phyloP scores from a whole-genome alignment of 2,329 filamentous ascomycete genomes.

The Aspergillus sp. region DNA sequence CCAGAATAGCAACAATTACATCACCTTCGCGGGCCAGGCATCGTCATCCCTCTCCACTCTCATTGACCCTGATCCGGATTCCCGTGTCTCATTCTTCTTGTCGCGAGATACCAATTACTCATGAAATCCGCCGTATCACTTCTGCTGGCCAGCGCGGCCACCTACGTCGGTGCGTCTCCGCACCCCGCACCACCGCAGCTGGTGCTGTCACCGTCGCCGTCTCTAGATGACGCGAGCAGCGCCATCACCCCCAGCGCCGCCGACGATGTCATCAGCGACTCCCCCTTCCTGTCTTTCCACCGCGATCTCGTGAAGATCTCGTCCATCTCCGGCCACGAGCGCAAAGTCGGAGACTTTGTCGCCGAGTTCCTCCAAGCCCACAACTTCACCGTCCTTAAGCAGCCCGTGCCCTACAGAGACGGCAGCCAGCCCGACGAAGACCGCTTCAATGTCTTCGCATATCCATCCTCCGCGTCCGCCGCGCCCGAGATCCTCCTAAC shows the following conservation, averaged over 20 bases:
- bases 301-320: constrained; percentile 69
- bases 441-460: constrained; percentile 77
- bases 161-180: constrained; percentile 24
- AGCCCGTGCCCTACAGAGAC: constrained; percentile 32
- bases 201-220: constrained; percentile 3
- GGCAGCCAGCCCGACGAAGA: constrained; percentile 22
- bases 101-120: not conserved
- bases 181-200: constrained; percentile 25
- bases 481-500: constrained; percentile 46
- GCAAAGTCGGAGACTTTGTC: constrained; percentile 66
- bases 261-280: constrained; percentile 38
- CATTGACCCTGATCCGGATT: not conserved
- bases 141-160: constrained; percentile 17
- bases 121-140: constrained; percentile 12
- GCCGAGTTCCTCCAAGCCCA: constrained; percentile 60
- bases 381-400: constrained; percentile 62
- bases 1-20: not conserved
- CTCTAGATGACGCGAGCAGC: not conserved
- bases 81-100: not conserved
- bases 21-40: not conserved
- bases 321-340: constrained; percentile 69
- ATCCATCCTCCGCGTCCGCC: constrained; percentile 18
- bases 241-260: constrained; percentile 12
- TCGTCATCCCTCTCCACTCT: not conserved
- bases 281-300: constrained; percentile 67